Base-by-base conservation (phyloP, 495 filamentous ascomycete genomes). In the Tuber indicum region DNA sequence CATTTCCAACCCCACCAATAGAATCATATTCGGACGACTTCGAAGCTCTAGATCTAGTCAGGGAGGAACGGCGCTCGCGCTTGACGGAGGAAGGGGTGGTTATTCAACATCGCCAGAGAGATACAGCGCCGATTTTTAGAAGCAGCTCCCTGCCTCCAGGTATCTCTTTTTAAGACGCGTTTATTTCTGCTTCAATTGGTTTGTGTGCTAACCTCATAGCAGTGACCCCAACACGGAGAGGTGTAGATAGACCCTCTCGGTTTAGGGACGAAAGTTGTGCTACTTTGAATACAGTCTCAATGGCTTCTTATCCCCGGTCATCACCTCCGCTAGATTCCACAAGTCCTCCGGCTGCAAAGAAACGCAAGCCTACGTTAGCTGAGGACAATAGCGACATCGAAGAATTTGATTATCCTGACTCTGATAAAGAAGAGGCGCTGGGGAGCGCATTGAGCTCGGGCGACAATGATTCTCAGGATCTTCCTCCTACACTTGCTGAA, bases 71-170 rank as follows among this genome's bases (percentile, higher is more conserved):
- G 5, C 86, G 85, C 70, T 86, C 86, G 42, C 85, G 84, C 72
- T 88, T 90, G 77, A 89, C 85, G 62, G 82, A 76, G 41, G 78
- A 83, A 72, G 81, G 87, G 74, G 86, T 90, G 45, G 90, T 92
- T 19, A 91, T 92, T 69, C 90, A 90, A 79, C 88, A 92, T 80
- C 86, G 91, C 44, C 84, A 87, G 52, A 91, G 89, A 87, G 85
- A 88, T 74, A 80, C 87, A 23, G 85, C 84, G 32, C 90, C 91
- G 76, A 86, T 87, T 14, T 92, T 92, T 83, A 86, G 88, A 73
- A 92, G 89, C 76, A 90, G 91, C 79, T 85, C 86, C 79, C 85
- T 87, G 83, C 86, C 84, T 79, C 84, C 84, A 80, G 82, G 87
- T 88, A 79, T 77, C 86, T 85, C 74, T 46, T 71, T 71, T 71